Base-by-base conservation (phyloP, 2,329 filamentous ascomycete species). In the Huntiella decipiens region DNA sequence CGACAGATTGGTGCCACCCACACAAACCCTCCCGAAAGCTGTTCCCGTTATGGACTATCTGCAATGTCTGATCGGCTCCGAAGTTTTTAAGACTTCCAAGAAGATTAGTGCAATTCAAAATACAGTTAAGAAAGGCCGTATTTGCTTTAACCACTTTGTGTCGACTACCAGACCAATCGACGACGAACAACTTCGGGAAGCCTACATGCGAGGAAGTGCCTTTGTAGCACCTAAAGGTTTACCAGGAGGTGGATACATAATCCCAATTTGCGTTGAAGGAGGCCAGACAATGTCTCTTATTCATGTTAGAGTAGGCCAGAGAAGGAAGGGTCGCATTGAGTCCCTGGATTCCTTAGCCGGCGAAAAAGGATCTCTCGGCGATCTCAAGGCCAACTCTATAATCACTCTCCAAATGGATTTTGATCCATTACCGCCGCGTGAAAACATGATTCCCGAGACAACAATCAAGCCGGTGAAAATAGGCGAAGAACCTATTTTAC, bases 71-170 rank as follows among this genome's bases (percentile, higher is more conserved):
- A 28, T 49, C 8, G 47, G 47, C 2, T 12, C 17, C 4, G 28
- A 32, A 17, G 12, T 12, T 13, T n/a, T 38, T 3, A 10, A 38
- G n/a, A 32, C 16, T 12, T 12, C 28, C 7, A 37, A 45, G 41
- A 6, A 40, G 17, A 16, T 43, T 16, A 16, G 22, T 11, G 16
- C 12, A 32, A 16, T 41, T 5, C 33, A 36, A 32, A 40, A 32
- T 5, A 12, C 38, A 6, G 36, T 45, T 2, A 32, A 38, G n/a
- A n/a, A 40, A 16, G 28, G 38, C 3, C 43, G 38, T 17, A 37
- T 49, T 37, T 49, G 34, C 47, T 41, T 49, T 37, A 46, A 45
- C 15, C 47, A 49, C 34, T 49, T 49, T 31, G 17, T 36, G 3
- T 13, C 19, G 10, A 12, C 41, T 10, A 28, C 47, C 12, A 22